Evolutionary conservation across 495 filamentous ascomycete genomes (phyloP).

Genomic region (Lophiostoma macrostomum): DNA sequence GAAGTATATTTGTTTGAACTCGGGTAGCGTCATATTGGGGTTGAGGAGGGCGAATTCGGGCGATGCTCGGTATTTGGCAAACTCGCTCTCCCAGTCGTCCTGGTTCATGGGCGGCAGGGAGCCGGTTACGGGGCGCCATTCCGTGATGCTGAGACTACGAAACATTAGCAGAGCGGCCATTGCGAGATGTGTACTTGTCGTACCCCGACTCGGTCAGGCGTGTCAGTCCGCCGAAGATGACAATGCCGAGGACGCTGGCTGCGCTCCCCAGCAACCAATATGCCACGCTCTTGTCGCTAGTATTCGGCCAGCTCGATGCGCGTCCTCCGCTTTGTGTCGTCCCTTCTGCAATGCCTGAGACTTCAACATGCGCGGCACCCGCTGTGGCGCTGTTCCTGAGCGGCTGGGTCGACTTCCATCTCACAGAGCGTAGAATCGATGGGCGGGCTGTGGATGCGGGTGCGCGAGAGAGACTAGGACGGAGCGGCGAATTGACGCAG

Average conservation of each 20-base stretch:
- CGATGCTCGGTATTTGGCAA: slow-evolving; percentile 82
- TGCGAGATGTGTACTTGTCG: no score
- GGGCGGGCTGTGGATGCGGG: slow-evolving; percentile 24
- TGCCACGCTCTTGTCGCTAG: slow-evolving; percentile 68
- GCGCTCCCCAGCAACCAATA: slow-evolving; percentile 94
- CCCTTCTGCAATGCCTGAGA: neutral
- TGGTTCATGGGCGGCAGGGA: slow-evolving; percentile 76
- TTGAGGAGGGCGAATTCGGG: slow-evolving; percentile 91
- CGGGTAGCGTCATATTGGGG: slow-evolving; percentile 80
- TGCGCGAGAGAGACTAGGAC: slow-evolving; percentile 22
- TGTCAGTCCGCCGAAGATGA: slow-evolving; percentile 91
- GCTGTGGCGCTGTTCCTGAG: slow-evolving; percentile 5
- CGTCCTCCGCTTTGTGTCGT: neutral
- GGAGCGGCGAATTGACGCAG: slow-evolving; percentile 51
- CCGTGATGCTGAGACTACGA: slow-evolving; percentile 87
- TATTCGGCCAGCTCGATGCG: slow-evolving; percentile 64
- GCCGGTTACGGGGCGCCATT: slow-evolving; percentile 97
- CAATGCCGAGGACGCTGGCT: slow-evolving; percentile 90
- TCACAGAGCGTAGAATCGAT: slow-evolving; percentile 35
- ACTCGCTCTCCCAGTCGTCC: slow-evolving; percentile 84
- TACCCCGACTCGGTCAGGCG: slow-evolving; percentile 95
- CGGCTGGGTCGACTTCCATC: slow-evolving; percentile 29
- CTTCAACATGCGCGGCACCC: neutral
- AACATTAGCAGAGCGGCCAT: slow-evolving; percentile 31
- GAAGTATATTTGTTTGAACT: slow-evolving; percentile 98